Conservation (phyloP, 2,329 filamentous ascomycete genomes). For the Verticillium nubilum region DNA sequence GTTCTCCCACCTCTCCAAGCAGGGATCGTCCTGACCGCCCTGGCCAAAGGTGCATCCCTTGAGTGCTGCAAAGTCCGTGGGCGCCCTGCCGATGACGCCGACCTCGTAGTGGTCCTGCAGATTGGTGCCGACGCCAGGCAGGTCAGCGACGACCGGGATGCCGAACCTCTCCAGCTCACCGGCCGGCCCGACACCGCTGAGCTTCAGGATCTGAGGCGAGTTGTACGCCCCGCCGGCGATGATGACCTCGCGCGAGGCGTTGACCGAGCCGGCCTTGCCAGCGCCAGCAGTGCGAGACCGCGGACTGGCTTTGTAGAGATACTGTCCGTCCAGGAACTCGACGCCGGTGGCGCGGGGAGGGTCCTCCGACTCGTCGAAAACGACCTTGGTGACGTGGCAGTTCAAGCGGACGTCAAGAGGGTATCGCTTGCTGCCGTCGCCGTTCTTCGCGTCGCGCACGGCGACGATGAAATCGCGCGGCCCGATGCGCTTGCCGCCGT, state of each 20-base stretch:
- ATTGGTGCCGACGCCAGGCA: constrained; percentile 56
- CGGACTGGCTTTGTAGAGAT: constrained; percentile 40
- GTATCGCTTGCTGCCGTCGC: constrained; percentile 45
- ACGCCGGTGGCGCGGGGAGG: constrained; percentile 40
- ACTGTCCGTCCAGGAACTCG: constrained; percentile 39
- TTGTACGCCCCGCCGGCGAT: constrained; percentile 47
- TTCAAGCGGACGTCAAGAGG: constrained; percentile 49
- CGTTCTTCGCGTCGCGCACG: constrained; percentile 38
- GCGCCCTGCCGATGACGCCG: constrained; percentile 23
- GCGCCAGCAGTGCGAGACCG: constrained; percentile 19
- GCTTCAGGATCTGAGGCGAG: constrained; percentile 47
- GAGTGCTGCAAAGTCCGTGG: neutral
- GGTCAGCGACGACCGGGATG: constrained; percentile 41
- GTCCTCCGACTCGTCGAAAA: constrained; percentile 30
- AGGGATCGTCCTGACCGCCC: constrained; percentile 21
- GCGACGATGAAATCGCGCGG: constrained; percentile 50
- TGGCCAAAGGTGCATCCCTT: constrained; percentile 18
- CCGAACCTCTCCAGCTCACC: constrained; percentile 28
- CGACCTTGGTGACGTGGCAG: constrained; percentile 37
- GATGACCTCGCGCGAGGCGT: constrained; percentile 40
- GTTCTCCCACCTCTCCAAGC: constrained; percentile 21
- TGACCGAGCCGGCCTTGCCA: constrained; percentile 3
- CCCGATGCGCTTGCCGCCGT: constrained; percentile 43
- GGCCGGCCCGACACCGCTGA: constrained; percentile 41
- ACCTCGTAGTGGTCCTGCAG: constrained; percentile 51